Base-by-base conservation (phyloP, 1,284 basidiomycete genomes). In the Pascua guehoae region DNA sequence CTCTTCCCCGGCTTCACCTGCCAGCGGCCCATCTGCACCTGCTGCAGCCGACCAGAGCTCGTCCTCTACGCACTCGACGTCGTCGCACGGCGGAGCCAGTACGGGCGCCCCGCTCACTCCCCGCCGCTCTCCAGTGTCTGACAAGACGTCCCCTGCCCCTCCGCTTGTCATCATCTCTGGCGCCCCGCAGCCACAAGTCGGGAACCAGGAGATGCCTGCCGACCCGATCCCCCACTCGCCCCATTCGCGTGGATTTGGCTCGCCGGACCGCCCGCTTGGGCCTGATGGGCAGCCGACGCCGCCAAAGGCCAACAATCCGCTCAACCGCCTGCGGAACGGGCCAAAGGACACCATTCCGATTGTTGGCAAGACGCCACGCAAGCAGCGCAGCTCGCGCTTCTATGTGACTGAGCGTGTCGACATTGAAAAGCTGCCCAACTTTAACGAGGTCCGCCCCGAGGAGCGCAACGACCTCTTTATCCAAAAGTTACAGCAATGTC, bases 321-420 rank as follows among this genome's bases (percentile, higher is more conserved):
- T 79, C 50, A 75, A 72, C 46, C 71, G 78, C 56, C 67, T 80
- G 51, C 71, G 77, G 51, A 32, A 32, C 24, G 70, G 72, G 10
- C 71, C 91, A 53, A 94, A 91, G 78, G 93, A 96, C 75, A 95
- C 91, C 38, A 96, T 97, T 63, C 91, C 92, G 36, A 89, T 95
- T 63, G 88, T 91, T 24, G 91, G 90, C 51, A 95, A 96, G 74
- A 92, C 93, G 37, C 93, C 93, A 15, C 85, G 93, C 69, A 97
- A 97, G 77, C 93, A 97, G 78, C 84, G 93, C 65, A 94, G 91
- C 79, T 93, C 89, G 72, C 86, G 96, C 58, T 98, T 98, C 74
- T 89, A 98, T 58, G 89, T 96, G 60, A 91, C 89, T 5, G 95
- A 98, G 79, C 91, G 88, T 79, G 90, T 97, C 47, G 94, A 98